Percentiles rank a stretch among this genome's conserved stretches.
These are phyloP conservation scores for Talaromyces wortmannii DNA, from an alignment of 495 filamentous ascomycete species.

Conservation along the genomic window DNA sequence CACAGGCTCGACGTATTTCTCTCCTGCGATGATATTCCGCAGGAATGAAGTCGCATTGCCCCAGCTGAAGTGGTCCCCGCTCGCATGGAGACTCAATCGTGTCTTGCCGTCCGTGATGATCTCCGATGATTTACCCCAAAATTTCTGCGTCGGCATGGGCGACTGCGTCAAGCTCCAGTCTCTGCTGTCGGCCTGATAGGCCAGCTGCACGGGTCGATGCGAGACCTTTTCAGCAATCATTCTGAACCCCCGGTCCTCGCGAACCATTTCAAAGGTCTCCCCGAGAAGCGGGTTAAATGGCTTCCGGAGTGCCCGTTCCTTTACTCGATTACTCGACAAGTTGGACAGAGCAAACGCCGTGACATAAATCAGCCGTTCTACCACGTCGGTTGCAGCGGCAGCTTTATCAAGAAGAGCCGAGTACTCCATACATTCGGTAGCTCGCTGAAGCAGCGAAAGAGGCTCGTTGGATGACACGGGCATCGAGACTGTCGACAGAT, in stretches of 20 bases:
- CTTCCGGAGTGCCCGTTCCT: constrained; percentile 90
- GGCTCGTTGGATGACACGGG: constrained; percentile 96
- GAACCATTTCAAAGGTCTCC: constrained; percentile 89
- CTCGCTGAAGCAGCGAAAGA: constrained; percentile 76
- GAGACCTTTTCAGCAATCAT: constrained; percentile 89
- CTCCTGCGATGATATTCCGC: constrained; percentile 92
- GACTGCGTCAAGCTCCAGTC: constrained; percentile 82
- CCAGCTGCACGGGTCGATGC: constrained; percentile 86
- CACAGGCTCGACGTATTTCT: constrained; percentile 96
- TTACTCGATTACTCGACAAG: constrained; percentile 71
- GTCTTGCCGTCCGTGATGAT: constrained; percentile 85
- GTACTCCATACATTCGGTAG: constrained; percentile 87
- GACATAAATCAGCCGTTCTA: constrained; percentile 72
- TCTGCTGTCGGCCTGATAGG: constrained; percentile 82
- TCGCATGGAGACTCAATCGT: constrained; percentile 62
- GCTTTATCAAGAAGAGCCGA: constrained; percentile 75
- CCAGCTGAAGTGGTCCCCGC: constrained; percentile 78
- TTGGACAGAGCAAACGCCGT: constrained; percentile 85
- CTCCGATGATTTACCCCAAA: constrained; percentile 96
- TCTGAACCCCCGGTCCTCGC: constrained; percentile 82
- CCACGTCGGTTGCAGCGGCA: constrained; percentile 43
- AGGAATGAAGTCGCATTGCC: constrained; percentile 79
- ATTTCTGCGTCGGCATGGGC: constrained; percentile 86
- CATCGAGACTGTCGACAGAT: constrained; percentile 93
- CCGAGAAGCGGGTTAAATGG: constrained; percentile 98